Base-by-base conservation (phyloP, 2,329 filamentous ascomycete species). In the Blastomyces percursus region DNA sequence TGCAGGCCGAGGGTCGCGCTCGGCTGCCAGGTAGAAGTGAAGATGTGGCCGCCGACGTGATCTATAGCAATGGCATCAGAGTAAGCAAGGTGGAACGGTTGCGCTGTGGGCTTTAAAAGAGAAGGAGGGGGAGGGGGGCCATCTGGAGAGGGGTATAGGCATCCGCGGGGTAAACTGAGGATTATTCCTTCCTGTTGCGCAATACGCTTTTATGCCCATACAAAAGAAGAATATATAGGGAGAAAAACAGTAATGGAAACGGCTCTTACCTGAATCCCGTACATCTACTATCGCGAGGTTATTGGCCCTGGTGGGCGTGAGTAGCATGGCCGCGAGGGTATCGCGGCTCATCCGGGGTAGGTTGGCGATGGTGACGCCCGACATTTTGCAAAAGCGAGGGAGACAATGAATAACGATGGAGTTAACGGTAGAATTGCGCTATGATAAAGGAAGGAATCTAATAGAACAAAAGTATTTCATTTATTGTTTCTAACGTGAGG, bases 11-110 rank as follows among this genome's bases (percentile, higher is more conserved):
- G 83, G 21, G 85, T 84, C 55, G 77, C 77, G 59, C 84, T 88
- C 0, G 94, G 91, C 14, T 90, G 82, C 80, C 96, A 90, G 60
- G 82, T 84, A 42, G 87, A 89, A 64, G 85, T 84, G 64, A 81
- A 81, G 76, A 97, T 96, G 77, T 96, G 92, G 40, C 93, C 93
- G 67, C 93, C 93, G 57, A 96, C 82, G 76, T 94, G 86, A 76
- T 97, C 93, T 91, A 16, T 44, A 42, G 40, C 35, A 24, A 40
- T 1, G 35, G 12, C 40, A 42, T 57, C 67, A 51, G 11, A 51
- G 7, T 46, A 2, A 21, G 55, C 38, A 21, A 42, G 38, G 51
- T 62, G 12, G 46, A 24, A 48, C 27, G 27, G 27, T 30, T 55
- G 63, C 44, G 59, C 48, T 16, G 50, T 52, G 27, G 1, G 12